phyloP scores from a whole-genome alignment of 2,329 filamentous ascomycete species.

The Colletotrichum eremochloae region DNA sequence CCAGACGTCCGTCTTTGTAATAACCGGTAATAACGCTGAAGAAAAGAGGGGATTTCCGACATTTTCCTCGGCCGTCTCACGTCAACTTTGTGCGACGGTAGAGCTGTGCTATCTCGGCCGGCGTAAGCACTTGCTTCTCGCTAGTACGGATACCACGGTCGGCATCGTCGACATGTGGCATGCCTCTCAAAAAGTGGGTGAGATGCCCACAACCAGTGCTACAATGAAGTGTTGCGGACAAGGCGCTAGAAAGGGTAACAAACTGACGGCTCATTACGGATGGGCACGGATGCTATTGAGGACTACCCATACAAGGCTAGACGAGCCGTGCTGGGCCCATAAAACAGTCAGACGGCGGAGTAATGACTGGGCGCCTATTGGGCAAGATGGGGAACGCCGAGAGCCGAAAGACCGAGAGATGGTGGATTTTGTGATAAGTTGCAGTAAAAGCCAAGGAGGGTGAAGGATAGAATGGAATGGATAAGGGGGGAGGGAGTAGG shows the following conservation, averaged over 20 bases:
- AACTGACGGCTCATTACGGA: not conserved
- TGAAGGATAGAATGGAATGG: not conserved
- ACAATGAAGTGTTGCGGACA: not conserved
- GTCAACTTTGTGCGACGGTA: not conserved
- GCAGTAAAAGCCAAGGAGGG: not conserved
- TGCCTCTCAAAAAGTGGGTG: not conserved
- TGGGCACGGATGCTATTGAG: too few relatives aligned
- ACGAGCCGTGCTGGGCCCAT: constrained; percentile 13
- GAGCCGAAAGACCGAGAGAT: not conserved
- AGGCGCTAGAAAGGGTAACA: not conserved
- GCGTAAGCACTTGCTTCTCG: not conserved
- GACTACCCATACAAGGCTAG: not conserved
- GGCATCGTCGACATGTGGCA: not conserved
- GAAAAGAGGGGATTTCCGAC: not conserved
- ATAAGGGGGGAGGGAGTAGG: not conserved
- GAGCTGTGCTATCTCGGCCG: not conserved
- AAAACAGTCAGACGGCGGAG: constrained; percentile 8
- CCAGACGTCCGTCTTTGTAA: not conserved
- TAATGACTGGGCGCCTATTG: constrained; percentile 24
- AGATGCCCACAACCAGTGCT: not conserved
- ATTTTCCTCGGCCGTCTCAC: not conserved
- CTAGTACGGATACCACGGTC: not conserved
- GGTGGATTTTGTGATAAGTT: not conserved
- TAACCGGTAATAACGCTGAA: not conserved
- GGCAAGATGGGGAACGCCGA: not conserved